A percentile compares a stretch with the other conserved stretches of the same genome.
These are phyloP conservation scores for Botrytis pseudocinerea DNA, from an alignment of 2,329 filamentous ascomycete genomes.

Conservation along the genomic window DNA sequence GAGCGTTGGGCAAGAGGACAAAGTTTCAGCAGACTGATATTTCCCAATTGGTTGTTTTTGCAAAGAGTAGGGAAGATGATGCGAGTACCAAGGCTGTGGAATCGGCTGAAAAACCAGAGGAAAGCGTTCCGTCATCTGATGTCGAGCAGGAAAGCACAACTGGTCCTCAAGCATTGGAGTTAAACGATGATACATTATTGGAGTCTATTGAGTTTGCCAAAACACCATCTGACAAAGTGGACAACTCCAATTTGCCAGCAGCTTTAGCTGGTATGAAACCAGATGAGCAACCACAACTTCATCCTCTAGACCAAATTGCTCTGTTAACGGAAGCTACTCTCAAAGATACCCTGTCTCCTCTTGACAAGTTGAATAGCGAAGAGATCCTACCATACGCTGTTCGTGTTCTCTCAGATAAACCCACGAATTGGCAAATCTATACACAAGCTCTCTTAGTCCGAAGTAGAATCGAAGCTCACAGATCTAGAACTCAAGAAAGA, in stretches of 20 bases:
- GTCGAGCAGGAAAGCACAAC: conserved; percentile 42
- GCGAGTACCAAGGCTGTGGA: conserved; percentile 23
- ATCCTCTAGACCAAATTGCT: conserved; percentile 85
- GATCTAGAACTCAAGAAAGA: conserved; percentile 82
- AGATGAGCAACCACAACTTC: conserved; percentile 77
- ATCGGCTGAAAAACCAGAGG: conserved; percentile 28
- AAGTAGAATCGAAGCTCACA: conserved; percentile 85
- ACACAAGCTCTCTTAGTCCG: conserved; percentile 89
- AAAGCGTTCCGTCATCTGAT: conserved; percentile 29
- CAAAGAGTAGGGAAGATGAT: conserved; percentile 62
- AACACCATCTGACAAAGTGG: conserved; percentile 44
- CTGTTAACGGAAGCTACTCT: conserved; percentile 85
- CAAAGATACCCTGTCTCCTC: conserved; percentile 81
- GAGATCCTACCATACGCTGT: conserved; percentile 90
- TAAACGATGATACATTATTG: conserved; percentile 91
- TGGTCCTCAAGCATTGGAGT: conserved; percentile 67
- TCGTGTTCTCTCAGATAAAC: conserved; percentile 82
- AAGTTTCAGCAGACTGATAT: conserved; percentile 76
- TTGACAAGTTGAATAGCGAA: conserved; percentile 85
- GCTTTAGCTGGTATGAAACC: conserved; percentile 67
- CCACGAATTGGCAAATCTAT: conserved; percentile 97
- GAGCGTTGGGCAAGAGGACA: conserved; percentile 81
- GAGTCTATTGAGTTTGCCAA: conserved; percentile 81
- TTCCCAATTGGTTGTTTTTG: conserved; percentile 88
- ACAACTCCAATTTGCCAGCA: conserved; percentile 55